Evolutionary conservation across 106 monocot species (phyloP).

Genomic region (Dendrobium officinale): DNA sequence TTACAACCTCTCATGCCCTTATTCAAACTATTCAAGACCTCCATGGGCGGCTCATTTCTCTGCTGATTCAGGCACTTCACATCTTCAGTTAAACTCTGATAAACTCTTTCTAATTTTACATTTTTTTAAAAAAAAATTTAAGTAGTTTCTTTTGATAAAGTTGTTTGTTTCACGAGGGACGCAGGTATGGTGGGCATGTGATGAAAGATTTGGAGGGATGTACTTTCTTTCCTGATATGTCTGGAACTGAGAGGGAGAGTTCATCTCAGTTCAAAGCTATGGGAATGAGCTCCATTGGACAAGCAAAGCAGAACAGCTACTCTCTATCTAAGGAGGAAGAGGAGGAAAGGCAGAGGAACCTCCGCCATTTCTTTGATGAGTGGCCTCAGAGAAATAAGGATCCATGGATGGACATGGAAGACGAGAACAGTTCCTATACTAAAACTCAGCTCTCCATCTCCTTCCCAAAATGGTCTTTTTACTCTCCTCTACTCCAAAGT

Average conservation of each 20-base stretch:
- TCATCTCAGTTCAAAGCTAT: conserved; percentile 58
- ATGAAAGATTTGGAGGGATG: conserved; percentile 1
- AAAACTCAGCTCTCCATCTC: conserved; percentile 78
- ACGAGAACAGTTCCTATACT: conserved; percentile 16
- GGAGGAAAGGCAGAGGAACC: conserved; percentile 9
- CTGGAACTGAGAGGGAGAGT: conserved; percentile 30
- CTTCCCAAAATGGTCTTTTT: conserved; percentile 22
- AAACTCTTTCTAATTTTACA: background rate
- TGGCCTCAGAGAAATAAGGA: conserved; percentile 35
- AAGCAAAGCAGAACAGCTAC: conserved; percentile 18
- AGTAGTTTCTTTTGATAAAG: background rate
- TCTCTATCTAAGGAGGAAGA: background rate
- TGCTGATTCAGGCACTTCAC: background rate
- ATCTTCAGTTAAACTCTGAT: background rate
- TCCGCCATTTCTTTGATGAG: conserved; percentile 49
- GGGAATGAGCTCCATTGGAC: conserved; percentile 27
- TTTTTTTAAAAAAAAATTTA: background rate
- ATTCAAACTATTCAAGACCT: background rate
- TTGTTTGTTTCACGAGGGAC: background rate
- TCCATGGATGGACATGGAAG: conserved; percentile 30
- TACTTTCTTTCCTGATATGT: background rate
- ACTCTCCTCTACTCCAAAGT: background rate
- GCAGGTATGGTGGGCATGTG: background rate
- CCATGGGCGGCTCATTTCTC: no score
- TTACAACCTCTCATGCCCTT: background rate